Percentiles rank a stretch among this genome's conserved stretches.
These are phyloP conservation scores for Zygoascus biomembranicola DNA, from an alignment of 805 yeast species.

Conservation along the genomic window DNA sequence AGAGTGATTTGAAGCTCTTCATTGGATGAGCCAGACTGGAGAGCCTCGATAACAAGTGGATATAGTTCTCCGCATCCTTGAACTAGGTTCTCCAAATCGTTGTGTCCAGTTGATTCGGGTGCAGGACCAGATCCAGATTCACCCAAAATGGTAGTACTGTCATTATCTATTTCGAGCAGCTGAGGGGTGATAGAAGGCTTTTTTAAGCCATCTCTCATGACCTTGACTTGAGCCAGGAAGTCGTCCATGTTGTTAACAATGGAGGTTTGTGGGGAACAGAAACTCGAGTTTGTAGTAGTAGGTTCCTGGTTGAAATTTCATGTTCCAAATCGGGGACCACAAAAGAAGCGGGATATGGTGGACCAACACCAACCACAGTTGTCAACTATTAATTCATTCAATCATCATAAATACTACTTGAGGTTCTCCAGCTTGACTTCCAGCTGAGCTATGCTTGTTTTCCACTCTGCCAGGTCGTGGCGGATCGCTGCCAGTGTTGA, in stretches of 20 bases:
- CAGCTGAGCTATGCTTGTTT: conserved; percentile 3
- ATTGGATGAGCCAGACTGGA: conserved; percentile 30
- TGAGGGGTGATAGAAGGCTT: background rate
- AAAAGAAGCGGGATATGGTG: too few relatives aligned
- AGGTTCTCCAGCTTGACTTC: conserved; percentile 5
- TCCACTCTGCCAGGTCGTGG: conserved; percentile 11
- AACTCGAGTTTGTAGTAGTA: too few relatives aligned
- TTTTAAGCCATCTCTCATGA: background rate
- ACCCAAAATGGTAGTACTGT: conserved; percentile 2
- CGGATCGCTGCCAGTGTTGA: conserved; percentile 5
- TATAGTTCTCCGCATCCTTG: conserved; percentile 6
- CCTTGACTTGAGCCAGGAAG: conserved; percentile 4
- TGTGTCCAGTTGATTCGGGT: background rate
- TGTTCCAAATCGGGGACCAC: too few relatives aligned
- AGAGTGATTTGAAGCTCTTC: conserved; percentile 62
- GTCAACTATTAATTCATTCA: too few relatives aligned
- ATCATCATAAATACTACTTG: background rate
- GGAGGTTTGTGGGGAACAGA: too few relatives aligned
- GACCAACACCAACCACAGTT: too few relatives aligned
- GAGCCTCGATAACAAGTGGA: conserved; percentile 6
- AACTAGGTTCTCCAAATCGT: background rate
- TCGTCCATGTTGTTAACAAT: background rate
- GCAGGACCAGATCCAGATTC: background rate
- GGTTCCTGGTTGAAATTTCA: too few relatives aligned
- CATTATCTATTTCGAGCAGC: conserved; percentile 6